These are phyloP conservation scores for Setomelanomma holmii DNA, from an alignment of 2,329 filamentous ascomycete species.

Conservation along the genomic window DNA sequence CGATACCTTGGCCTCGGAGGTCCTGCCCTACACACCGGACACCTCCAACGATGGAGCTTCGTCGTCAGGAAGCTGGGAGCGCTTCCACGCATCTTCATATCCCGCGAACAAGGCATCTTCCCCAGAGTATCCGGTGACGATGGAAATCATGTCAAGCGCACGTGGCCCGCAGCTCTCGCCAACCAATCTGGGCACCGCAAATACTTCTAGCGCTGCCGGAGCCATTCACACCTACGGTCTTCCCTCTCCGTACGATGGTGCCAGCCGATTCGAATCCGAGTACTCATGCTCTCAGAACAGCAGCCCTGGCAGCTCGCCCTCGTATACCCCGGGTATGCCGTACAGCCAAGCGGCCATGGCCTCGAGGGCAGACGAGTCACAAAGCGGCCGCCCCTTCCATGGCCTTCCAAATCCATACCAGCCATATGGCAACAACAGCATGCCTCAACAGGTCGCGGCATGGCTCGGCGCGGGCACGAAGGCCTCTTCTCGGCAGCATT, in stretches of 20 bases:
- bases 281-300: conserved; percentile 15
- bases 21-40: conserved; percentile 12
- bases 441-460: neutral
- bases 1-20: conserved; percentile 11
- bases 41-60: conserved; percentile 9
- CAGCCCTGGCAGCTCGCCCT: conserved; percentile 9
- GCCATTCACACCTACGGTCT: neutral
- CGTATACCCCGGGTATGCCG: conserved; percentile 4
- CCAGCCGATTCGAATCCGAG: conserved; percentile 6
- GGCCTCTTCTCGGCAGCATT: neutral
- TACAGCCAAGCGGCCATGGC: neutral
- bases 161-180: conserved; percentile 1
- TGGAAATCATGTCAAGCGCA: neutral
- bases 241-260: neutral
- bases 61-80: conserved; percentile 9
- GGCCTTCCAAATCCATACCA: neutral
- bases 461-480: neutral
- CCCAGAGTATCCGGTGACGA: neutral
- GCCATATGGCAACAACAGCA: neutral
- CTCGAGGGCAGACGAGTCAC: neutral
- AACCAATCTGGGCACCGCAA: neutral
- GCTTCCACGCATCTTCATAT: neutral
- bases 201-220: neutral
- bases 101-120: conserved; percentile 3
- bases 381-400: neutral